Conservation (phyloP, 331 rosid species). For the Quercus phellos region DNA sequence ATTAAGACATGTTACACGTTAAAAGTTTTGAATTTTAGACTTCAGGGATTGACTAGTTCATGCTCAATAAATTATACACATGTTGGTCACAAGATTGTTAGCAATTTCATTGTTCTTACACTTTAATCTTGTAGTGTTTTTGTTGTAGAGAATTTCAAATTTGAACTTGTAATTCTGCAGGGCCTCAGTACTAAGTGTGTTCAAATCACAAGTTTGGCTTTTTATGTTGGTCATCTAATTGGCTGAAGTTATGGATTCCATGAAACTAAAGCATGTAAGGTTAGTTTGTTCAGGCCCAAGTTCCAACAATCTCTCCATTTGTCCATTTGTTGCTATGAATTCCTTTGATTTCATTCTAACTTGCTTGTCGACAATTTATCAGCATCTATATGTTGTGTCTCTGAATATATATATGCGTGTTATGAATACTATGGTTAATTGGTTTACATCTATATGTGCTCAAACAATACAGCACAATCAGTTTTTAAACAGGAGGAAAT, state of each 20-base stretch:
- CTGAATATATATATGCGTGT: background rate
- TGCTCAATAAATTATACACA: no score
- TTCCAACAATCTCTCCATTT: background rate
- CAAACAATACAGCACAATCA: no score
- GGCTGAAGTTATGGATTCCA: constrained; percentile 27
- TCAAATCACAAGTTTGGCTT: background rate
- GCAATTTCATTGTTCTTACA: background rate
- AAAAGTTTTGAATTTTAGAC: no score
- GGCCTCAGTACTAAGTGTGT: background rate
- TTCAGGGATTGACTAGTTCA: no score
- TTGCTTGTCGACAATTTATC: background rate
- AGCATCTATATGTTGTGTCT: constrained; percentile 1
- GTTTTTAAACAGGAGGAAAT: no score
- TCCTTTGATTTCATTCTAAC: background rate
- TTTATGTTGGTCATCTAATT: background rate
- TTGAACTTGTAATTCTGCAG: constrained; percentile 36
- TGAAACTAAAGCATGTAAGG: constrained; percentile 49
- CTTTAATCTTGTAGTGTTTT: background rate
- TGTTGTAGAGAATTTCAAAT: background rate
- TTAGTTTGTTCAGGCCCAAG: constrained; percentile 22
- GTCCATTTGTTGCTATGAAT: constrained; percentile 2
- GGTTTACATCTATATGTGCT: no score
- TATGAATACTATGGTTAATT: no score
- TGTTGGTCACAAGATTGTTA: no score
- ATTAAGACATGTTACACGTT: no score